Percentiles rank a stretch among this genome's conserved stretches.
Evolutionary conservation across 2,329 filamentous ascomycete genomes (phyloP).

Genomic region (Aspergillus candidus): DNA sequence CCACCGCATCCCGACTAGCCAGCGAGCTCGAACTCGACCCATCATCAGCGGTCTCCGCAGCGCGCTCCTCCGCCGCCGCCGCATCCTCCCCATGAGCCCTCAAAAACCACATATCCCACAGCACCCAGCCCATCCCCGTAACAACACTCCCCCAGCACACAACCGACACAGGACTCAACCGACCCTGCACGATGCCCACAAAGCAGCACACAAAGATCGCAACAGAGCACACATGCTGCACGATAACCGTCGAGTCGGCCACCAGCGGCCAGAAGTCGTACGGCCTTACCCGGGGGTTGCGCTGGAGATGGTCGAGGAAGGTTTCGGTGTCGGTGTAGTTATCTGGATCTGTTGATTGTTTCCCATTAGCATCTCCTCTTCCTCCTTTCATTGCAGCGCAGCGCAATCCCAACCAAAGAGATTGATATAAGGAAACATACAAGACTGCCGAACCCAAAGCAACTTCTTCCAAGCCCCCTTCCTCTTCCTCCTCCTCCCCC

Average conservation of each 20-base stretch:
- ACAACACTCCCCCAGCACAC: slow-evolving; percentile 77
- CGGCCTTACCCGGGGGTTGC: slow-evolving; percentile 85
- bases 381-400: too few relatives aligned
- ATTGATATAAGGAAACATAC: slow-evolving; percentile 45
- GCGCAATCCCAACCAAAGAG: background rate
- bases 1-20: slow-evolving; percentile 21
- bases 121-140: slow-evolving; percentile 78
- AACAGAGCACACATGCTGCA: slow-evolving; percentile 93
- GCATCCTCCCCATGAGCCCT: slow-evolving; percentile 52
- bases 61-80: slow-evolving; percentile 20
- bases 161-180: slow-evolving; percentile 83
- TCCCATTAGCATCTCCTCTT: background rate
- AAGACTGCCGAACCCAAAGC: slow-evolving; percentile 95
- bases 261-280: slow-evolving; percentile 99
- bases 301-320: slow-evolving; percentile 90
- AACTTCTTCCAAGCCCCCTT: slow-evolving; percentile 88
- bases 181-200: slow-evolving; percentile 77
- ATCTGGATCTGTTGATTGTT: slow-evolving; percentile 65
- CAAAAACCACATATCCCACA: slow-evolving; percentile 89
- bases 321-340: slow-evolving; percentile 98
- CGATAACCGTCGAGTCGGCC: slow-evolving; percentile 89
- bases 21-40: slow-evolving; percentile 38
- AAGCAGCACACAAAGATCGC: slow-evolving; percentile 94
- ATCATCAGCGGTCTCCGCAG: slow-evolving; percentile 28
- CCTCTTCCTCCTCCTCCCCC: slow-evolving; percentile 56